These are phyloP conservation scores for Ustilago shanxiensis DNA, from an alignment of 1,284 basidiomycete species.

Conservation along the genomic window DNA sequence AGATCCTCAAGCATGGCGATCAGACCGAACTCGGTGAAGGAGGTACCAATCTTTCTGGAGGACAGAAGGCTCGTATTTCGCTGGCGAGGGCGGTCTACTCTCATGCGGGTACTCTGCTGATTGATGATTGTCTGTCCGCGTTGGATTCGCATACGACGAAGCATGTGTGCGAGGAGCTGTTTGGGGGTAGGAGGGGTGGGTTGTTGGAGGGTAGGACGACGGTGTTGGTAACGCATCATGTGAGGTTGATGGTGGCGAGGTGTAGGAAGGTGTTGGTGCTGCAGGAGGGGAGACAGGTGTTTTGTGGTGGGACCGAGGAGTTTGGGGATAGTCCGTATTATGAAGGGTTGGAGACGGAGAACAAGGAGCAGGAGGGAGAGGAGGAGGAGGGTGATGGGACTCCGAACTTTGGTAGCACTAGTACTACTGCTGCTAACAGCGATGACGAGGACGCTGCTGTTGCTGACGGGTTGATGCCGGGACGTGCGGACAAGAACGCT, in stretches of 20 bases:
- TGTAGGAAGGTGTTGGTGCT: constrained; percentile 77
- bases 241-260: constrained; percentile 74
- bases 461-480: constrained; percentile 8
- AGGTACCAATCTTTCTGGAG: constrained; percentile 73
- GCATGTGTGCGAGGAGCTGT: constrained; percentile 67
- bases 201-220: constrained; percentile 51
- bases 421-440: constrained; percentile 22
- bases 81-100: constrained; percentile 81
- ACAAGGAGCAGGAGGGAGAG: constrained; percentile 63
- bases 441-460: constrained; percentile 48
- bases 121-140: constrained; percentile 82
- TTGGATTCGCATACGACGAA: constrained; percentile 60
- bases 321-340: constrained; percentile 75
- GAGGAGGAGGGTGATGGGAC: constrained; percentile 20
- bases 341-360: constrained; percentile 71
- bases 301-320: constrained; percentile 76
- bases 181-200: constrained; percentile 52
- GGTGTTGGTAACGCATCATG: constrained; percentile 70
- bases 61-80: constrained; percentile 78
- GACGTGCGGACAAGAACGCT: constrained; percentile 23
- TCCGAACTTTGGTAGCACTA: constrained; percentile 31
- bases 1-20: constrained; percentile 80
- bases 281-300: constrained; percentile 78
- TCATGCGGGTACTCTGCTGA: constrained; percentile 76
- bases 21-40: constrained; percentile 77